A percentile compares a stretch with the other conserved stretches of the same genome.
These are phyloP conservation scores for Lathyrus tuberosus DNA, from an alignment of 306 rosid species.

Conservation along the genomic window DNA sequence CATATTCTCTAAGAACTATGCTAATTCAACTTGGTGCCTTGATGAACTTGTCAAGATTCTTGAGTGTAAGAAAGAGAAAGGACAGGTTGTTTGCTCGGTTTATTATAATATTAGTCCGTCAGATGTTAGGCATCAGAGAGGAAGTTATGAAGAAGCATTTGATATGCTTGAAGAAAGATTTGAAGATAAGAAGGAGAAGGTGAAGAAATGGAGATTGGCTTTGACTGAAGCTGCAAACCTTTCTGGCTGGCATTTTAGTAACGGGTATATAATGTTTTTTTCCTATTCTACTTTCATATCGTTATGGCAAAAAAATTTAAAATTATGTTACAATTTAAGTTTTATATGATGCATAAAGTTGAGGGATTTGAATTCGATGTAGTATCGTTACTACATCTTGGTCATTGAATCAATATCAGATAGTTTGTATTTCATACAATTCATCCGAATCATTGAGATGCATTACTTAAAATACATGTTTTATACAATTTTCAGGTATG, in stretches of 20 bases:
- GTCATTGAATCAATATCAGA: no score
- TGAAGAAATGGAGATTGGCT: slow-evolving; percentile 37
- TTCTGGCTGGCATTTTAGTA: slow-evolving; percentile 45
- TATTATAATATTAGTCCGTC: slow-evolving; percentile 32
- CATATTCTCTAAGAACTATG: slow-evolving; percentile 41
- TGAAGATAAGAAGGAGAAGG: slow-evolving; percentile 35
- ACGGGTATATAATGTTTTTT: slow-evolving; percentile 22
- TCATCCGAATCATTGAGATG: background rate
- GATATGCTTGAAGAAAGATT: slow-evolving; percentile 39
- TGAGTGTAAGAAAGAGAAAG: slow-evolving; percentile 35
- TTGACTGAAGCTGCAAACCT: slow-evolving; percentile 44
- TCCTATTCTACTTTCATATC: background rate
- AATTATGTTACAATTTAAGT: no score
- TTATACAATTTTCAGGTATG: slow-evolving; percentile 39
- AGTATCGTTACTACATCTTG: no score
- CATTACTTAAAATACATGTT: background rate
- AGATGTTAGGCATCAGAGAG: slow-evolving; percentile 40
- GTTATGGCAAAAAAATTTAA: no score
- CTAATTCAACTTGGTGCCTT: slow-evolving; percentile 37
- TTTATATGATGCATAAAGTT: no score
- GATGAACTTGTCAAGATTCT: slow-evolving; percentile 43
- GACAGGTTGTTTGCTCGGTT: slow-evolving; percentile 35
- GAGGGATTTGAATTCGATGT: no score
- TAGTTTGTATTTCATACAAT: no score
- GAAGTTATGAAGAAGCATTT: slow-evolving; percentile 38